These are phyloP conservation scores for Tricholomella constricta DNA, from an alignment of 768 basidiomycete species.

Conservation along the genomic window DNA sequence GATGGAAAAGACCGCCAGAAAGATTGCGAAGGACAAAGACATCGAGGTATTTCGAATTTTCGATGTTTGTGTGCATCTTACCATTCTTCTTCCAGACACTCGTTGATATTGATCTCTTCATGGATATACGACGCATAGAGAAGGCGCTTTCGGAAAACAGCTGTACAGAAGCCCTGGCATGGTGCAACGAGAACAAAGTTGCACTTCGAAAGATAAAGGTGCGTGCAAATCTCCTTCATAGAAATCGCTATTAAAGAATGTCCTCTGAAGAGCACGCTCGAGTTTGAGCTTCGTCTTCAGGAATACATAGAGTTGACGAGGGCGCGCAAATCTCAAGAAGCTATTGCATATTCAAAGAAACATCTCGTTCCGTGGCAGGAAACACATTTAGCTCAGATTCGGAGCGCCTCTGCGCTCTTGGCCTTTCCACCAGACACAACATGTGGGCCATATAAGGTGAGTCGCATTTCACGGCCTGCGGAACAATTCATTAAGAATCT, in stretches of 20 bases:
- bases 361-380: conserved; percentile 82
- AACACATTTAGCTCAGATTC: conserved; percentile 77
- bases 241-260: background rate
- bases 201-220: conserved; percentile 92
- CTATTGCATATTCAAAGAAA: conserved; percentile 83
- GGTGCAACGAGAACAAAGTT: conserved; percentile 96
- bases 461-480: conserved; percentile 12
- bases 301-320: conserved; percentile 94
- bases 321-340: conserved; percentile 61
- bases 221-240: conserved; percentile 4
- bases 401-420: conserved; percentile 73
- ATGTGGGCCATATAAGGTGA: conserved; percentile 80
- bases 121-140: conserved; percentile 87
- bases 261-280: conserved; percentile 76
- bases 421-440: conserved; percentile 72
- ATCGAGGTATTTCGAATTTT: conserved; percentile 64
- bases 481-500: background rate
- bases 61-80: background rate
- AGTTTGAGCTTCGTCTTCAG: conserved; percentile 94
- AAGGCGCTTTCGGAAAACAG: conserved; percentile 71
- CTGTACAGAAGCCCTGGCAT: conserved; percentile 87
- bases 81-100: conserved; percentile 53
- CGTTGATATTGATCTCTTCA: conserved; percentile 90
- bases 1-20: conserved; percentile 73
- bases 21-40: conserved; percentile 71